phyloP scores from a whole-genome alignment of 1,284 basidiomycete genomes.

The Tilletia caries region DNA sequence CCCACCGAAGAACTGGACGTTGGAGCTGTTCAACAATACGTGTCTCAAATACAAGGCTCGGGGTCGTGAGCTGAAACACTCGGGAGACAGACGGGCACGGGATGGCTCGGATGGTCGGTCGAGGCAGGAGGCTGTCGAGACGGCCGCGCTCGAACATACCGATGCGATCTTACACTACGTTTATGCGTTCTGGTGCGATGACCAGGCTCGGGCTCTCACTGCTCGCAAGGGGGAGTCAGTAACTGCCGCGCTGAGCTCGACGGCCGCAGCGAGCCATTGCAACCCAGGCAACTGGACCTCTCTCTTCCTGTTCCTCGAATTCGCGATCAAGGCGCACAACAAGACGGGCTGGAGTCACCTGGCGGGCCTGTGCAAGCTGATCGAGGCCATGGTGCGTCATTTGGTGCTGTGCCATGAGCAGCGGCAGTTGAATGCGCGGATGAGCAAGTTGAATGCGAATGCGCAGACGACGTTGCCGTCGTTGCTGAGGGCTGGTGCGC shows the following conservation, averaged over 20 bases:
- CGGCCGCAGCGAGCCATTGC: background rate
- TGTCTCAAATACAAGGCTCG: constrained; percentile 12
- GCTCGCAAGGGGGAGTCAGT: background rate
- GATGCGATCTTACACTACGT: constrained; percentile 59
- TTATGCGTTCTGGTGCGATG: constrained; percentile 59
- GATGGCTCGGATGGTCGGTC: background rate
- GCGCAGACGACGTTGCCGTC: background rate
- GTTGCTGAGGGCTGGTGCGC: too few species aligned
- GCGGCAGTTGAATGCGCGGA: background rate
- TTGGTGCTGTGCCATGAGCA: background rate
- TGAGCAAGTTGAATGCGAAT: background rate
- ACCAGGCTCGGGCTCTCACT: constrained; percentile 32
- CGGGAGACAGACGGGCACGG: constrained; percentile 37
- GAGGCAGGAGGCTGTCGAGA: constrained; percentile 26
- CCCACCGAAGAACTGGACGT: constrained; percentile 1
- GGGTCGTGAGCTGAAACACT: constrained; percentile 51
- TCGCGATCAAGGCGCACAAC: background rate
- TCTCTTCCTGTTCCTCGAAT: constrained; percentile 1
- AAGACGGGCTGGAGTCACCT: background rate
- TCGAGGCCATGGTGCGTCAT: background rate
- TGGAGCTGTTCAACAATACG: background rate
- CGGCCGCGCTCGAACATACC: constrained; percentile 56
- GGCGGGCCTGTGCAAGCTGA: background rate
- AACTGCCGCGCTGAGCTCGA: background rate
- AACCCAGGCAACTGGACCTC: background rate